phyloP scores from a whole-genome alignment of 2,329 filamentous ascomycete species.

The Emericellopsis cladophorae region DNA sequence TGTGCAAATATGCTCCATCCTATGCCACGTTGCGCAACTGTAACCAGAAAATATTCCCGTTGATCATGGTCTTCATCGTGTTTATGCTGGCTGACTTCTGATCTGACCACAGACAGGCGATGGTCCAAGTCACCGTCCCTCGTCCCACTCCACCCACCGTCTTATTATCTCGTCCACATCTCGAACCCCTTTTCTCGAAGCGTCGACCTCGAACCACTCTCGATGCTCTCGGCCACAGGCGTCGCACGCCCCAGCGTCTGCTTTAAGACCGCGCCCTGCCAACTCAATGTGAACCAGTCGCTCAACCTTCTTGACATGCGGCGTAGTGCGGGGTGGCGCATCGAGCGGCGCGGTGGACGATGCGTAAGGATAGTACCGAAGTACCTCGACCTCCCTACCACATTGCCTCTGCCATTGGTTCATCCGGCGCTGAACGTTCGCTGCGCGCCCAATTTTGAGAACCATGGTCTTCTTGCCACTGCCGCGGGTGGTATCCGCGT shows the following conservation, averaged over 20 bases:
- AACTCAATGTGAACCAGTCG: conserved; percentile 84
- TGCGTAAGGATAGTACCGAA: conserved; percentile 79
- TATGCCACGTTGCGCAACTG: too few relatives aligned
- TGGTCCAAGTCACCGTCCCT: not conserved
- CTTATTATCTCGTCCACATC: conserved; percentile 58
- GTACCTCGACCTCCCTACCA: conserved; percentile 73
- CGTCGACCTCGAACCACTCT: conserved; percentile 92
- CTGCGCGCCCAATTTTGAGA: conserved; percentile 53
- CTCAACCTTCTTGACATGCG: conserved; percentile 80
- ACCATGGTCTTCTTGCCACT: conserved; percentile 45
- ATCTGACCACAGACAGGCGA: too few relatives aligned
- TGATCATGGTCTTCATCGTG: too few relatives aligned
- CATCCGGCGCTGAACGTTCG: conserved; percentile 81
- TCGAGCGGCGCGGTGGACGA: conserved; percentile 6
- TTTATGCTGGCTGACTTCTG: too few relatives aligned
- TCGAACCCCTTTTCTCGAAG: conserved; percentile 55
- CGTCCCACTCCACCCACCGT: conserved; percentile 64
- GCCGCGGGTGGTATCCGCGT: conserved; percentile 20
- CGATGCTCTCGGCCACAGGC: conserved; percentile 75
- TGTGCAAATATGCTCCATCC: too few relatives aligned
- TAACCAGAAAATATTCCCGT: too few relatives aligned
- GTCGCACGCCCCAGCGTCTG: conserved; percentile 47
- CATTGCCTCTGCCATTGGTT: conserved; percentile 93
- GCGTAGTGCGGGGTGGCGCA: conserved; percentile 52
- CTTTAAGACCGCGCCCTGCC: conserved; percentile 43